phyloP scores from a whole-genome alignment of 2,329 filamentous ascomycete genomes.

The Ophiostoma novo-ulmi region DNA sequence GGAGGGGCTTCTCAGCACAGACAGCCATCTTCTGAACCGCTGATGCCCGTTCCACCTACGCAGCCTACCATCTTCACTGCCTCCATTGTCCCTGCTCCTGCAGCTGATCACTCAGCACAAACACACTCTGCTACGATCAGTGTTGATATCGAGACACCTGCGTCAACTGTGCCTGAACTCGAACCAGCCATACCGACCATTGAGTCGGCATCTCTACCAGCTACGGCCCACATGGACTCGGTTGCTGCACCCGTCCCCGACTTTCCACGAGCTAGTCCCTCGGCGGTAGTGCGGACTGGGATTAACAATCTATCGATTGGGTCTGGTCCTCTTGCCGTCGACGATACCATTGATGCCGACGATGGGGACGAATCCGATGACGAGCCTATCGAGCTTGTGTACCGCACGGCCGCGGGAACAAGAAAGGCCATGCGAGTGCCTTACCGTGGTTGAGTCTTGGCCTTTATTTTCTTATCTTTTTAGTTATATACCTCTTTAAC shows the following conservation, averaged over 20 bases:
- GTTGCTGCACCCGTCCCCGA: neutral
- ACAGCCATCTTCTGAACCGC: neutral
- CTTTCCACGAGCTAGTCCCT: constrained; percentile 7
- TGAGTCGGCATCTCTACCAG: neutral
- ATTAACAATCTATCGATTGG: constrained; percentile 20
- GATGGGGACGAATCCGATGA: constrained; percentile 3
- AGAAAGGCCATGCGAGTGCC: constrained; percentile 12
- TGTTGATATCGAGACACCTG: neutral
- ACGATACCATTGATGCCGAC: constrained; percentile 2
- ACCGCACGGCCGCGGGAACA: constrained; percentile 26
- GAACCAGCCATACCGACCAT: neutral
- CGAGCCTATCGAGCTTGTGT: constrained; percentile 24
- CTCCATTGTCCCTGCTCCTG: neutral
- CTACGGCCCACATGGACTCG: neutral
- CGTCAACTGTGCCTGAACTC: neutral
- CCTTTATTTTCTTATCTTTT: neutral
- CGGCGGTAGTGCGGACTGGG: constrained; percentile 11
- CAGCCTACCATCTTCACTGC: neutral
- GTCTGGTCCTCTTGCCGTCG: neutral
- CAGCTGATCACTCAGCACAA: neutral
- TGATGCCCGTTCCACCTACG: neutral
- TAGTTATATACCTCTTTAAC: neutral
- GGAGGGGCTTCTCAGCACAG: neutral
- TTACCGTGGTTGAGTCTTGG: neutral
- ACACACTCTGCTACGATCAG: neutral